Base-by-base conservation (phyloP, 495 filamentous ascomycete species). In the Lentithecium fluviatile region DNA sequence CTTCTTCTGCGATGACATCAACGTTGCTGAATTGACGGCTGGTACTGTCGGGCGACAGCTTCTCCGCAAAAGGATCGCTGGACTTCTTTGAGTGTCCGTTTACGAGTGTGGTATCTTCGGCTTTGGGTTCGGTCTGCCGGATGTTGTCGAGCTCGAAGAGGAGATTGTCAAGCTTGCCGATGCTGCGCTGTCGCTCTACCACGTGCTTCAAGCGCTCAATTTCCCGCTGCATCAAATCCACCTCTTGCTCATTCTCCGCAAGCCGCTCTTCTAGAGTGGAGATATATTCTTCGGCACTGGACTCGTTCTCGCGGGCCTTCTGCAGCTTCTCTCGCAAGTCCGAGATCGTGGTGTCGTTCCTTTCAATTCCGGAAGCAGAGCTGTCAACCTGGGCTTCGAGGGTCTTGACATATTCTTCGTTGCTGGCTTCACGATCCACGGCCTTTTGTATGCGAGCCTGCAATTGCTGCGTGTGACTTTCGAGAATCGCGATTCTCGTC, bases 181-280 rank as follows among this genome's bases (percentile, higher is more conserved):
- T 82, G 70, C 91, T 96, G 40, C 95, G 82, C 70, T 99, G 94
- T 47, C 95, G 90, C 69, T 97, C 93, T 49, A 99, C 83, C 21
- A 97, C 91, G 74, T 96, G 89, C 72, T 97, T 93, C 34, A 99
- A 78, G 37, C 93, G 85, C 71, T 95, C 86, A 66, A 99, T 88
- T 70, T 99, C 94, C 24, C 91, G 88, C 74, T 96, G 90, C 92
- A 97, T 95, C 56, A 95, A 72, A 69, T 97, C 94, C 69, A 90
- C 86, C 68, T 99, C 95, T 70, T 97, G 93, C 67, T 99, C 94
- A 4, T 91, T 84, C 74, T 99, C 94, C 0, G 95, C 95, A 15
- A 99, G 82, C 17, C 94, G 87, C 73, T 97, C 94, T 73, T 99
- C 94, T 34, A 99, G 78, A 1, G 93, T 97, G 2, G 94, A 92